A percentile compares a stretch with the other conserved stretches of the same genome.
Evolutionary conservation across 148 eudicot species (phyloP).

Genomic region (Talinum fruticosum): DNA sequence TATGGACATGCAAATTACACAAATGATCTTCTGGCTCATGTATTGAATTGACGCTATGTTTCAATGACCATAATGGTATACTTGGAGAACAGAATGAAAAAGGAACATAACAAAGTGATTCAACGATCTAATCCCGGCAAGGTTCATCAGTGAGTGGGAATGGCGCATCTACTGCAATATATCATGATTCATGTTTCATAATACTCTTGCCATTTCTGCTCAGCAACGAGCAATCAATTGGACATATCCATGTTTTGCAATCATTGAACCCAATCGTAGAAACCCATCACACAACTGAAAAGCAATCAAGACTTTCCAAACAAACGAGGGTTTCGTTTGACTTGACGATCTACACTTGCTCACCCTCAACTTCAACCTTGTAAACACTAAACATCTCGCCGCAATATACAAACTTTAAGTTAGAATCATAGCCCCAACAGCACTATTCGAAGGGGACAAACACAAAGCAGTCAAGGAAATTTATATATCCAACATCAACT

Average conservation of each 20-base stretch:
- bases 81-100: background rate
- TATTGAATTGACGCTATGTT: background rate
- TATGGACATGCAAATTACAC: constrained; percentile 1
- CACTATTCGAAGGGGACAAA: background rate
- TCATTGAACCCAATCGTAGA: background rate
- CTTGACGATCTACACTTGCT: background rate
- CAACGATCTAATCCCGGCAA: background rate
- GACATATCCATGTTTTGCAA: background rate
- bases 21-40: background rate
- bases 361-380: background rate
- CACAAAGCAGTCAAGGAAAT: background rate
- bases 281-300: background rate
- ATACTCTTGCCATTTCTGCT: background rate
- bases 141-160: background rate
- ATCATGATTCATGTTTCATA: background rate
- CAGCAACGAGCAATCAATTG: constrained; percentile 9
- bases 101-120: background rate
- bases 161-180: background rate
- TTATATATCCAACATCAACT: background rate
- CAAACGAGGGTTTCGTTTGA: background rate
- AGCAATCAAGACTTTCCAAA: background rate
- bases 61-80: background rate
- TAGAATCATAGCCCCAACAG: background rate
- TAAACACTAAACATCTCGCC: background rate
- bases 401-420: background rate